These are phyloP conservation scores for Xeromyces bisporus DNA, from an alignment of 495 filamentous ascomycete species.

Conservation along the genomic window DNA sequence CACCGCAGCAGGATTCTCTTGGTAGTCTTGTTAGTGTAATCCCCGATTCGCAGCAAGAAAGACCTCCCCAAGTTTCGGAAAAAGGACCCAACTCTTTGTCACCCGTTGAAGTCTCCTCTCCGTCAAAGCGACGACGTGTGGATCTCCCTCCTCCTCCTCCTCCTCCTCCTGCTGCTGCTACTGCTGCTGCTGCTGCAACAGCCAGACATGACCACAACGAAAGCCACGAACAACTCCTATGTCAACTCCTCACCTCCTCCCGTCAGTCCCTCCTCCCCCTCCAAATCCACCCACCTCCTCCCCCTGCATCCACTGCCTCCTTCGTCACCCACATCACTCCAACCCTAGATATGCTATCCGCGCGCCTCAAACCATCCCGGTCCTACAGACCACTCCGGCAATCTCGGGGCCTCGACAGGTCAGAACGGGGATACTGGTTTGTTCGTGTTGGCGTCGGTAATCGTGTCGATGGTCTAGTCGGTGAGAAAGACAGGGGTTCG, in stretches of 20 bases:
- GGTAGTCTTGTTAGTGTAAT: conserved; percentile 30
- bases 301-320: conserved; percentile 19
- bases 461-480: no score
- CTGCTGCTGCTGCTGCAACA: no score
- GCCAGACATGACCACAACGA: no score
- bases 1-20: conserved; percentile 15
- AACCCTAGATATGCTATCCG: conserved; percentile 33
- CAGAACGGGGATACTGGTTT: conserved; percentile 57
- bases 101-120: no score
- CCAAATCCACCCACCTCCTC: conserved; percentile 29
- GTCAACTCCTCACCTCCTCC: no score
- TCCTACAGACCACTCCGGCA: conserved; percentile 36
- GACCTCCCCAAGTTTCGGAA: not conserved
- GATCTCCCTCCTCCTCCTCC: no score
- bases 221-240: no score
- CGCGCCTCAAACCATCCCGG: conserved; percentile 29
- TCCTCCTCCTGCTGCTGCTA: no score
- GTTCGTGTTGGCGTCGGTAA: conserved; percentile 34
- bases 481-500: no score
- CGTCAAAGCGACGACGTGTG: no score
- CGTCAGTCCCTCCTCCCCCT: conserved; percentile 5
- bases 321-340: conserved; percentile 38
- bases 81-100: not conserved
- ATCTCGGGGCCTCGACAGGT: conserved; percentile 29
- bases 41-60: conserved; percentile 25